phyloP scores from a whole-genome alignment of 1,139 yeast genomes.

The Yamadazyma diospyri region DNA sequence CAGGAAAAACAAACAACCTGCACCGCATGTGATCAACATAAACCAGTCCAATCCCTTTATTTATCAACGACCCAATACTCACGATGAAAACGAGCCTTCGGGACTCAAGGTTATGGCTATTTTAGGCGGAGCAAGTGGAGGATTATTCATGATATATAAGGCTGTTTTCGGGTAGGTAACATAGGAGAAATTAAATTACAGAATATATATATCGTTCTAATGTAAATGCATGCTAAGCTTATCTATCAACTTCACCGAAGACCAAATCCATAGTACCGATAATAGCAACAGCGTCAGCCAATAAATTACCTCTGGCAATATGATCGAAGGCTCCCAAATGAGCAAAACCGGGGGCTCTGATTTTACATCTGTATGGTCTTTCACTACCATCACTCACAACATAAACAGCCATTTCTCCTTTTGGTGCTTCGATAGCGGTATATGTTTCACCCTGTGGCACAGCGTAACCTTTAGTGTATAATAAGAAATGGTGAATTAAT shows the following conservation, averaged over 20 bases:
- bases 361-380: conserved; percentile 90
- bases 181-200: background rate
- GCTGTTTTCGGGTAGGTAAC: conserved; percentile 10
- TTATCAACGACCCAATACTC: conserved; percentile 24
- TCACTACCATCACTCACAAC: conserved; percentile 87
- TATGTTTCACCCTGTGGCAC: conserved; percentile 92
- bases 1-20: conserved; percentile 11
- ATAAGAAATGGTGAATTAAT: conserved; percentile 81
- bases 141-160: conserved; percentile 25
- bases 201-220: conserved; percentile 1
- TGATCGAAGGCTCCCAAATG: conserved; percentile 87
- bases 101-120: conserved; percentile 22
- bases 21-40: conserved; percentile 8
- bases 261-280: conserved; percentile 95
- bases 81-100: conserved; percentile 20
- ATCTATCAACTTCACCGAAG: conserved; percentile 93
- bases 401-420: conserved; percentile 93
- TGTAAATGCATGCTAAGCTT: conserved; percentile 14
- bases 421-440: conserved; percentile 91
- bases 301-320: conserved; percentile 78
- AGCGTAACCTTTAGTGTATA: conserved; percentile 83
- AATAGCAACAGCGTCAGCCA: conserved; percentile 92
- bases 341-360: conserved; percentile 91
- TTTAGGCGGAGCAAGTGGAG: conserved; percentile 33
- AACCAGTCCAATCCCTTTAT: conserved; percentile 24